Evolutionary conservation across 176 grass and related monocot genomes (phyloP).

Genomic region (Avena atlantica): DNA sequence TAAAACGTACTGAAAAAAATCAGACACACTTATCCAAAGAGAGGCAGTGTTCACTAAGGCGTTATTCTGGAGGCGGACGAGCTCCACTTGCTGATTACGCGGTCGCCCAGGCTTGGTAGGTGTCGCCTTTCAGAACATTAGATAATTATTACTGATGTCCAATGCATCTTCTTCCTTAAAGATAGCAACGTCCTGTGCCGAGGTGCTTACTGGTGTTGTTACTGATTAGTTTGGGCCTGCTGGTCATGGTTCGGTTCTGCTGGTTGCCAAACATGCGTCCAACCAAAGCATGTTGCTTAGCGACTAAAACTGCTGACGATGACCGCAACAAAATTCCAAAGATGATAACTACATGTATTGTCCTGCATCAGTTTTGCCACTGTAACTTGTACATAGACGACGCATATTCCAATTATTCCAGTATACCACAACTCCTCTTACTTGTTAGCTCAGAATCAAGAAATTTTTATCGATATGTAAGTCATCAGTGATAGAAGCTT

Average conservation of each 20-base stretch:
- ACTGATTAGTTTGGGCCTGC: not conserved
- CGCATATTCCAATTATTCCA: constrained; percentile 2
- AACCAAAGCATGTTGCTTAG: not conserved
- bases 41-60: not conserved
- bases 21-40: not conserved
- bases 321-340: not conserved
- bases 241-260: not conserved
- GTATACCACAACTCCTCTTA: not conserved
- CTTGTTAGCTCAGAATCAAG: not conserved
- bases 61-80: not conserved
- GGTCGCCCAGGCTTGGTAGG: not conserved
- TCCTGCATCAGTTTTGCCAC: constrained; percentile 25
- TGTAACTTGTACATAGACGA: constrained; percentile 8
- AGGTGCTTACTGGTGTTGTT: not conserved
- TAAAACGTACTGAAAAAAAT: not conserved
- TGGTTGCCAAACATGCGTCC: not conserved
- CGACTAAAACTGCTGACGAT: not conserved
- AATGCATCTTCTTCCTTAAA: not conserved
- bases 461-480: not conserved
- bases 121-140: not conserved
- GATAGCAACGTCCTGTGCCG: not conserved
- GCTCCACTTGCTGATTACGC: not conserved
- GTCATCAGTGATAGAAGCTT: not conserved
- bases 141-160: not conserved
- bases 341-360: not conserved